Conservation (phyloP, 768 basidiomycete species). For the Megacollybia marginata region DNA sequence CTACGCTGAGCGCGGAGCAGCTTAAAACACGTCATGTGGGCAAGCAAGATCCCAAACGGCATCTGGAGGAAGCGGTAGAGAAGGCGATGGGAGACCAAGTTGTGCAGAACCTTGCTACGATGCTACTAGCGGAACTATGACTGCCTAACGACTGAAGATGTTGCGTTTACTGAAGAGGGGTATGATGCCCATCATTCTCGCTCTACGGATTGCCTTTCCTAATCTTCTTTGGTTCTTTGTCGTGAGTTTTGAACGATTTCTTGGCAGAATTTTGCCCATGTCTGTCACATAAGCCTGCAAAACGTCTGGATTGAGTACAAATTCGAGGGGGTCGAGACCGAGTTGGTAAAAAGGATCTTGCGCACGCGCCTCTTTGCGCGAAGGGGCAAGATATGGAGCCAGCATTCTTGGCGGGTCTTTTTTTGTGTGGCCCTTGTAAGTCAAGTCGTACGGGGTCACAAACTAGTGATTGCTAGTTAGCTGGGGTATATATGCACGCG, state of each 20-base stretch:
- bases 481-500: neutral
- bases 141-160: neutral
- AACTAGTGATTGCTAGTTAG: constrained; percentile 24
- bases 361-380: constrained; percentile 41
- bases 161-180: constrained; percentile 39
- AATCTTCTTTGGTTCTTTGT: constrained; percentile 71
- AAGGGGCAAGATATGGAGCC: constrained; percentile 38
- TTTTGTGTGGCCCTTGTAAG: constrained; percentile 27
- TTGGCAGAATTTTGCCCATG: constrained; percentile 76
- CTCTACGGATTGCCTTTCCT: constrained; percentile 80
- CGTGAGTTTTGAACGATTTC: constrained; percentile 66
- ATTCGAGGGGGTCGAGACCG: constrained; percentile 64
- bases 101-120: constrained; percentile 90
- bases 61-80: constrained; percentile 95
- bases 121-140: constrained; percentile 87
- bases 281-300: constrained; percentile 55
- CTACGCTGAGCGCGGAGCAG: constrained; percentile 88
- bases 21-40: constrained; percentile 97
- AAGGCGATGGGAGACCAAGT: constrained; percentile 98
- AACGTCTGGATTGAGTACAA: constrained; percentile 53
- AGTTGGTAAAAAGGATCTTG: constrained; percentile 68
- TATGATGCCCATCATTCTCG: constrained; percentile 88
- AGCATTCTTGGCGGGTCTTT: constrained; percentile 1
- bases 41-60: constrained; percentile 96
- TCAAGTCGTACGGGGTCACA: constrained; percentile 37